Base-by-base conservation (phyloP, 78 protist genomes). In the Dictyostelium intermedium region DNA sequence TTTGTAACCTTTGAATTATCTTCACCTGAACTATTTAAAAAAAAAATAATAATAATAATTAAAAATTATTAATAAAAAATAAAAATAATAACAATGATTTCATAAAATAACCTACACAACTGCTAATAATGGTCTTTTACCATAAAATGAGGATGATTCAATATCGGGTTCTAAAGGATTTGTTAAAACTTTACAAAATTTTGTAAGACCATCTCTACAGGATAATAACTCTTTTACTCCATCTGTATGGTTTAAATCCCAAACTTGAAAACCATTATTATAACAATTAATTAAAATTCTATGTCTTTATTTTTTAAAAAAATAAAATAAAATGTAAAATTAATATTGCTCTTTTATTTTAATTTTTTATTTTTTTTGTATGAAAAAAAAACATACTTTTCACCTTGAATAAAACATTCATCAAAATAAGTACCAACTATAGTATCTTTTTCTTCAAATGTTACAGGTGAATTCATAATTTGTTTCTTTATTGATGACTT, bases 111-210 rank as follows among this genome's bases (percentile, higher is more conserved):
- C 39, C 16, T 39, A 72, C 47, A 89, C 94, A 20, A 89, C 94
- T 6, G 94, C 94, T n/a, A 89, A 70, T 47, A 89, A 80, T 14
- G 94, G 94, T 78, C 94, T 83, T 81, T 89, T 89, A 39, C 94
- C 94, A 80, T 89, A 89, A 32, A 76, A 89, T 16, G 74, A 14
- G 1, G 94, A 89, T 47, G 74, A 66, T 32, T 84, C 81, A 27
- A 73, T 25, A 27, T 89, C 94, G 9, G 27, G 3, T 70, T 89
- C 87, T 4, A 74, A 13, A 11, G 94, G 94, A 43, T 69, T 80
- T 27, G 76, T 41, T 50, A 89, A 89, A 20, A 89, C 87, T 76
- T 89, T 89, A 25, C 78, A 83, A 45, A 89, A 89, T 70, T 50
- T 78, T 34, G 73, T 89, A 37, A 89, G 43, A 18, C 94, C 94